Evolutionary conservation across 257 asterid species (phyloP).

Genomic region (Nicotiana benthamiana): DNA sequence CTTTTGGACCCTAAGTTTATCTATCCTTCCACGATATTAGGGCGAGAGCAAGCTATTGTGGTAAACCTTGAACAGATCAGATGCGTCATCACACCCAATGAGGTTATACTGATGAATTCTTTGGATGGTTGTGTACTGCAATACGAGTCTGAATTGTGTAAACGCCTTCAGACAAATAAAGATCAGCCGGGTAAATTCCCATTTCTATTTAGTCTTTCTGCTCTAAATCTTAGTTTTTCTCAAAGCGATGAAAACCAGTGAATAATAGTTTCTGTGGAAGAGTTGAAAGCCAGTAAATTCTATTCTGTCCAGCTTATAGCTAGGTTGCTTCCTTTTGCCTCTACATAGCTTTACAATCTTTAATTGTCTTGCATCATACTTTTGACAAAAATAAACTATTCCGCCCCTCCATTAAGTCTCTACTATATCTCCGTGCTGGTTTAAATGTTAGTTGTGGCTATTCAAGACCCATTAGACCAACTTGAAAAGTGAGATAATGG

Average conservation of each 20-base stretch:
- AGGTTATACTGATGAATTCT: constrained; percentile 90
- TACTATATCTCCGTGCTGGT: not conserved
- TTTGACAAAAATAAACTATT: not conserved
- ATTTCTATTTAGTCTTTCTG: not conserved
- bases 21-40: constrained; percentile 82
- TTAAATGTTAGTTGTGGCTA: not conserved
- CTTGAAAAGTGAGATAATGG: not conserved
- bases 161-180: constrained; percentile 72
- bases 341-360: not conserved
- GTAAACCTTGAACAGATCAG: constrained; percentile 93
- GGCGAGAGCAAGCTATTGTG: constrained; percentile 97
- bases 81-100: constrained; percentile 94
- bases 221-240: not conserved
- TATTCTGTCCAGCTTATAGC: not conserved
- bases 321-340: not conserved
- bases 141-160: constrained; percentile 76
- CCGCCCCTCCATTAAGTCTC: not conserved
- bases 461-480: not conserved
- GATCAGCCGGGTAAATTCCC: constrained; percentile 65
- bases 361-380: not conserved
- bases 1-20: constrained; percentile 94
- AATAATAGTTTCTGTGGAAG: not conserved
- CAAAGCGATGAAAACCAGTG: not conserved
- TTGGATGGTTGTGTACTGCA: constrained; percentile 73
- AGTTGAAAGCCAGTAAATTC: not conserved